Percentiles rank a stretch among this genome's conserved stretches.
Evolutionary conservation across 2,329 filamentous ascomycete species (phyloP).

Genomic region (Colletotrichum costaricense): DNA sequence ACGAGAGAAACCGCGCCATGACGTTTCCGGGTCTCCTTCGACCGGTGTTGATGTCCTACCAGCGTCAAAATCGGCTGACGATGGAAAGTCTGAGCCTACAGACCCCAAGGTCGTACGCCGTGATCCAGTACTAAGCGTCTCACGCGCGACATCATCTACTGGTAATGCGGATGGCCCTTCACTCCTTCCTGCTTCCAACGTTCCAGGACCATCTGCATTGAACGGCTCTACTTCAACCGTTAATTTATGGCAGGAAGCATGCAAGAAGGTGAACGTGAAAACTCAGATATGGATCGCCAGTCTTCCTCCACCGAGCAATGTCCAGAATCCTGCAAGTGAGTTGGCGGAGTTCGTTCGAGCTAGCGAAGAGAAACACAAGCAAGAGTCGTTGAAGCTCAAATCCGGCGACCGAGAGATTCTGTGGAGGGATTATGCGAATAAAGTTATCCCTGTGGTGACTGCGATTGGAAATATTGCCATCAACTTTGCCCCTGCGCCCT

Average conservation of each 20-base stretch:
- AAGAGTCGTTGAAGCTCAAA: not conserved
- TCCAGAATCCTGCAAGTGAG: not conserved
- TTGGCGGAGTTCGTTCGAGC: not conserved
- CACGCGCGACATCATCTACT: not conserved
- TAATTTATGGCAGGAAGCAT: not conserved
- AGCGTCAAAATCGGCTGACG: not conserved
- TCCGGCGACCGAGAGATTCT: not conserved
- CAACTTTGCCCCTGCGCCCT: not conserved
- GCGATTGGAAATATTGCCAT: not conserved
- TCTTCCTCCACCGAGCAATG: not conserved
- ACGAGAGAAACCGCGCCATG: not conserved
- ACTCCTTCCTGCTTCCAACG: not conserved
- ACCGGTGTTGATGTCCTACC: not conserved
- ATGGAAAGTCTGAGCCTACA: not conserved
- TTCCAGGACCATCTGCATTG: not conserved
- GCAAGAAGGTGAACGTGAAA: not conserved
- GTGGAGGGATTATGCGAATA: not conserved
- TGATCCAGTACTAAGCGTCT: not conserved
- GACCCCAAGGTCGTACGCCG: not conserved
- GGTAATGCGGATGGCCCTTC: not conserved
- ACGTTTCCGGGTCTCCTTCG: not conserved
- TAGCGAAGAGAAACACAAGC: not conserved
- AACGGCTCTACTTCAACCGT: not conserved
- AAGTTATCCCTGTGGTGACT: not conserved
- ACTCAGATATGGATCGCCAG: not conserved